A percentile compares a stretch with the other conserved stretches of the same genome.
phyloP scores from a whole-genome alignment of 2,329 filamentous ascomycete genomes.

The Clarireedia hainanense region DNA sequence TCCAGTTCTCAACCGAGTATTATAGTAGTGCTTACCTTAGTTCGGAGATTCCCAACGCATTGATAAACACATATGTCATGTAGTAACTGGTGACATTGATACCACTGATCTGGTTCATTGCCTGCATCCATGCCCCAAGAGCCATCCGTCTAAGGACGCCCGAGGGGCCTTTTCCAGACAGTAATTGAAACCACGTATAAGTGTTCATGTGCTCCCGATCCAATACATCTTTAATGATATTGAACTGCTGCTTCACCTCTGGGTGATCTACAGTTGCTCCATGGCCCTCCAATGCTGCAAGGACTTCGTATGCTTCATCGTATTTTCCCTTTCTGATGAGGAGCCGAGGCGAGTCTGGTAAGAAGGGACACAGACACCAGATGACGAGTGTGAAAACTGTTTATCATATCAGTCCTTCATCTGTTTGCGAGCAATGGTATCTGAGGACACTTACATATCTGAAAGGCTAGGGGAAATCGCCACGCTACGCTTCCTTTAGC shows the following conservation, averaged over 20 bases:
- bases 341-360: slow-evolving; percentile 46
- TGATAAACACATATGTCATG: slow-evolving; percentile 30
- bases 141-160: slow-evolving; percentile 45
- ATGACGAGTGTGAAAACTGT: slow-evolving; percentile 53
- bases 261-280: slow-evolving; percentile 25
- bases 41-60: slow-evolving; percentile 32
- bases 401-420: slow-evolving; percentile 10
- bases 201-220: slow-evolving; percentile 31
- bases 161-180: slow-evolving; percentile 34
- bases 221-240: slow-evolving; percentile 34
- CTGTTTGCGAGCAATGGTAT: background rate
- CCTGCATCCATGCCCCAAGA: slow-evolving; percentile 40
- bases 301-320: slow-evolving; percentile 36
- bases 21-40: slow-evolving; percentile 13
- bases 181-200: slow-evolving; percentile 34
- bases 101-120: slow-evolving; percentile 43
- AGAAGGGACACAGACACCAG: slow-evolving; percentile 40
- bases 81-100: slow-evolving; percentile 39
- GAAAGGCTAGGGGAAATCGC: slow-evolving; percentile 56
- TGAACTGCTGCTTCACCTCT: slow-evolving; percentile 43
- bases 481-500: slow-evolving; percentile 39
- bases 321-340: slow-evolving; percentile 37
- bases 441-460: slow-evolving; percentile 25
- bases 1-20: too few species aligned
- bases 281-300: slow-evolving; percentile 31